A percentile compares a stretch with the other conserved stretches of the same genome.
Conservation (phyloP, 2,329 filamentous ascomycete genomes). For the Coniochaeta sp. region DNA sequence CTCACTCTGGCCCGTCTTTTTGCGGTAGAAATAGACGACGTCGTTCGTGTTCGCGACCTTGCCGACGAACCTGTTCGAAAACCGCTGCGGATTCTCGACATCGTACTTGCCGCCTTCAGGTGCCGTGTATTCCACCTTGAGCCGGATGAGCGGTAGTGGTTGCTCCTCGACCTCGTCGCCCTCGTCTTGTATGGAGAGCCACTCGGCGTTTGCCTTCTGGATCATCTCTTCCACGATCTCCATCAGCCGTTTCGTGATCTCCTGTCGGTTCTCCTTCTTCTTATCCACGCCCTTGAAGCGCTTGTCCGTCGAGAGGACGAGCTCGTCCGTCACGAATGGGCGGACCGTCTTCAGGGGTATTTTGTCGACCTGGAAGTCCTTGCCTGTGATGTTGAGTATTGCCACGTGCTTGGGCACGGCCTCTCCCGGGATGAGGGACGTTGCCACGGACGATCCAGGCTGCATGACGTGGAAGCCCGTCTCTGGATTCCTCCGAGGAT, state of each 20-base stretch:
- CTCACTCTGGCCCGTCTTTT: conserved; percentile 58
- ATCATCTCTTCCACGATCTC: conserved; percentile 81
- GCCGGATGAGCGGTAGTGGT: conserved; percentile 76
- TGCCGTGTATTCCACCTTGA: conserved; percentile 85
- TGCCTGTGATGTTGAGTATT: conserved; percentile 76
- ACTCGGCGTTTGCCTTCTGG: conserved; percentile 71
- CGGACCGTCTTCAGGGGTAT: conserved; percentile 82
- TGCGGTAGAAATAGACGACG: conserved; percentile 86
- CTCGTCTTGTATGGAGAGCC: conserved; percentile 69
- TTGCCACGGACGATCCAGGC: conserved; percentile 91
- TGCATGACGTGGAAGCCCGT: conserved; percentile 96
- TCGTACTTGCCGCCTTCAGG: conserved; percentile 82
- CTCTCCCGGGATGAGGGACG: conserved; percentile 83
- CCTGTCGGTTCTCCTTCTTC: conserved; percentile 73
- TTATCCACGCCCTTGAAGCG: conserved; percentile 72
- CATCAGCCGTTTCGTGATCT: conserved; percentile 72
- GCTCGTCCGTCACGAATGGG: conserved; percentile 81
- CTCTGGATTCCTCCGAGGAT: conserved; percentile 75
- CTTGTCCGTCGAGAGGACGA: conserved; percentile 68
- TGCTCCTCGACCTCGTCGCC: conserved; percentile 52
- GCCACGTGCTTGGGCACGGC: conserved; percentile 87
- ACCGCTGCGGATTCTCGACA: conserved; percentile 90
- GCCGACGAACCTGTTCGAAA: conserved; percentile 86
- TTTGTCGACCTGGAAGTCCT: conserved; percentile 71
- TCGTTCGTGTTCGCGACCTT: conserved; percentile 91